These are phyloP conservation scores for Penicillium egyptiacum DNA, from an alignment of 495 filamentous ascomycete species.

Conservation along the genomic window DNA sequence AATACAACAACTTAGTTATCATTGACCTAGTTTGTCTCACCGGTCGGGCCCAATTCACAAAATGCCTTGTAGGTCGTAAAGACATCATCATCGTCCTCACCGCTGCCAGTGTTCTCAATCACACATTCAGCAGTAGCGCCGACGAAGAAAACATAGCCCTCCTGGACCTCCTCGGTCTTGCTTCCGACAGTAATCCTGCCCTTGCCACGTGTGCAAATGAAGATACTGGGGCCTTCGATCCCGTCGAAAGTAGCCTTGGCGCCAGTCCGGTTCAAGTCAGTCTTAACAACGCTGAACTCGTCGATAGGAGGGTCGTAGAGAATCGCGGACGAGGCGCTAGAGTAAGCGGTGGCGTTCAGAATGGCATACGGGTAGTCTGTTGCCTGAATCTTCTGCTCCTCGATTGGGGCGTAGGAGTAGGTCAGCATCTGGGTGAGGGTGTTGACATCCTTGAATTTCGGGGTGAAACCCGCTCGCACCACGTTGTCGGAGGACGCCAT, in stretches of 20 bases:
- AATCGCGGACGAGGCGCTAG: constrained; percentile 62
- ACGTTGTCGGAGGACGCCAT: constrained; percentile 99
- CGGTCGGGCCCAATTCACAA: constrained; percentile 68
- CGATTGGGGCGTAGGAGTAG: constrained; percentile 89
- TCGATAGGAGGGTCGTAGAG: constrained; percentile 96
- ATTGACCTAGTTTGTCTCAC: constrained; percentile 48
- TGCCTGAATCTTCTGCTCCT: constrained; percentile 88
- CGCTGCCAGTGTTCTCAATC: constrained; percentile 62
- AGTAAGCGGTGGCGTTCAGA: constrained; percentile 75
- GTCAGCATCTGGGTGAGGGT: constrained; percentile 92
- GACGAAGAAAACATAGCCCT: constrained; percentile 88
- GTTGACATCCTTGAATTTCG: constrained; percentile 95
- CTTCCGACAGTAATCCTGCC: constrained; percentile 84
- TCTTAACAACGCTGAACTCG: constrained; percentile 89
- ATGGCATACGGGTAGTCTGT: constrained; percentile 79
- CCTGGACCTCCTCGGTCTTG: constrained; percentile 66
- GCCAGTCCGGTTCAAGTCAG: constrained; percentile 65
- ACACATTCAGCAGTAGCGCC: constrained; percentile 85
- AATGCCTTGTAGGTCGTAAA: constrained; percentile 95
- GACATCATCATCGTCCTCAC: constrained; percentile 51
- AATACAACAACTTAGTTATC: constrained; percentile 30
- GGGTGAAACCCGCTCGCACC: constrained; percentile 93
- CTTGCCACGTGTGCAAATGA: constrained; percentile 82
- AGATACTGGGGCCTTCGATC: constrained; percentile 84
- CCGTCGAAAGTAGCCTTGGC: constrained; percentile 83